Conservation (phyloP, 345 rosid species). For the Aurinia saxatilis region DNA sequence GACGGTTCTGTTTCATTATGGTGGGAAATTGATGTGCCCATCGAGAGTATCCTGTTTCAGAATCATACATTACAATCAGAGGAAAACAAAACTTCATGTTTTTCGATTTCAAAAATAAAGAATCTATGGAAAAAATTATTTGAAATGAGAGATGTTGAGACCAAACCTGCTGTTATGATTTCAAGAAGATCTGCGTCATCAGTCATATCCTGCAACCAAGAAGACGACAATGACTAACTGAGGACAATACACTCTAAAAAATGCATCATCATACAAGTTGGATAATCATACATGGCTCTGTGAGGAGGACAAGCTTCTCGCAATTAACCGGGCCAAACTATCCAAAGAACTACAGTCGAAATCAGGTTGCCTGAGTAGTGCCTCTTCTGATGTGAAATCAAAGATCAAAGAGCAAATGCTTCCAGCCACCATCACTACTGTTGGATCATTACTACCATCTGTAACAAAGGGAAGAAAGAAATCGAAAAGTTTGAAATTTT, state of each 20-base stretch:
- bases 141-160: neutral
- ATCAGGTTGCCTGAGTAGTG: constrained; percentile 46
- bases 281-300: constrained; percentile 36
- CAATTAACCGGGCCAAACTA: constrained; percentile 41
- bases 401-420: constrained; percentile 65
- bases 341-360: constrained; percentile 33
- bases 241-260: neutral
- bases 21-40: constrained; percentile 61
- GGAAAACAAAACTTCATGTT: neutral
- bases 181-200: constrained; percentile 57
- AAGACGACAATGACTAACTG: neutral
- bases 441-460: constrained; percentile 45
- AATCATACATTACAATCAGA: neutral
- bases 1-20: neutral
- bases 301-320: constrained; percentile 50
- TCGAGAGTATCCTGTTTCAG: constrained; percentile 45
- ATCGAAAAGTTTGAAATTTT: neutral
- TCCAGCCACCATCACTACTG: constrained; percentile 65
- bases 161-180: constrained; percentile 54
- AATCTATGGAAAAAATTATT: neutral
- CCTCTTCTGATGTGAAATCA: constrained; percentile 65
- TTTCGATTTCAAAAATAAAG: neutral
- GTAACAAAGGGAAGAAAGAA: constrained; percentile 4
- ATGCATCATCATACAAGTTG: neutral
- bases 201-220: constrained; percentile 31